Base-by-base conservation (phyloP, 2,329 filamentous ascomycete species). In the Hirsutella minnesotensis region DNA sequence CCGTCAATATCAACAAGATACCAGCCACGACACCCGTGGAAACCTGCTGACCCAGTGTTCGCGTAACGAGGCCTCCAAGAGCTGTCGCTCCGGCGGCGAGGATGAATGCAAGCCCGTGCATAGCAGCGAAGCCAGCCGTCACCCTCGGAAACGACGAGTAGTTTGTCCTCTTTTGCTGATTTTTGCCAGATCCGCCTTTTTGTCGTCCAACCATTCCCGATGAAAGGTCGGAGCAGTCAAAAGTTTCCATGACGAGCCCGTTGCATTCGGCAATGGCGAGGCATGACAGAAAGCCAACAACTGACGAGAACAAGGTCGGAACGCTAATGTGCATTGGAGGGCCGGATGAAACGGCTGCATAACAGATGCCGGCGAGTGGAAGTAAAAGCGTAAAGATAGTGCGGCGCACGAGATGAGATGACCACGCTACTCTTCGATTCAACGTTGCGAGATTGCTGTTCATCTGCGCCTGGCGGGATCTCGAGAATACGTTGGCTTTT, bases 221-320 rank as follows among this genome's bases (percentile, higher is more conserved):
- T 50, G 84, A 82, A 4, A 89, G 67, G 57, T 89, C 85, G 34
- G 81, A 86, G n/a, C 79, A 84, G 56, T 89, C 85, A 57, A 82
- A 89, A 0, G 79, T 81, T 55, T 88, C 83, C 83, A 89, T 88
- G 56, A 88, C 73, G 27, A 89, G 64, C 1, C 83, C 82, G 49
- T 82, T 77, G 59, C 83, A 87, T 60, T 89, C 84, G 3, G 83
- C 76, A 38, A 86, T 79, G 1, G 82, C 83, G 9, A 90, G 72
- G 41, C 79, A 81, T 2, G 80, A 82, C 5, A 87, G 64, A 51
- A 86, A 86, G 0, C 81, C 83, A 13, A 87, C 72, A 4, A 77
- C 57, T 1, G 72, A 74, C 0, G 81, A 79, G 50, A 87, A 79
- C 3, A 81, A 56, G 4, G 79, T 78, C 3, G 83, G 84, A 1